Percentiles rank a stretch among this genome's conserved stretches.
These are phyloP conservation scores for Dothistroma pini DNA, from an alignment of 2,329 filamentous ascomycete genomes.

Conservation along the genomic window DNA sequence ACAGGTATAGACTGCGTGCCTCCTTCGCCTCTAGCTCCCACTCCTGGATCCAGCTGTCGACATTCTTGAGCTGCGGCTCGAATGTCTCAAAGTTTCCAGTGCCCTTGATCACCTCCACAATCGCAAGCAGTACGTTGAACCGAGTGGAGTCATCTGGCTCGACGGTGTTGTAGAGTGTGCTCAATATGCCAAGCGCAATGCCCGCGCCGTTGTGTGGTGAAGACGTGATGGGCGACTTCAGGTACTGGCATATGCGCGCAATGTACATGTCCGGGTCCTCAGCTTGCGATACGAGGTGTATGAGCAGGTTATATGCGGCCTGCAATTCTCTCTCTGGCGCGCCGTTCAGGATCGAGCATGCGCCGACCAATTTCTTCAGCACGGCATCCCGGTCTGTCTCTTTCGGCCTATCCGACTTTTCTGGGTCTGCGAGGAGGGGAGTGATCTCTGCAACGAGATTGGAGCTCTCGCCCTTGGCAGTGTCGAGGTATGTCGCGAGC, in stretches of 20 bases:
- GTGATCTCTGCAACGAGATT: slow-evolving; percentile 61
- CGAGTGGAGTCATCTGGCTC: slow-evolving; percentile 70
- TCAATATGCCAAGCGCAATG: slow-evolving; percentile 83
- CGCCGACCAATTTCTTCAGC: slow-evolving; percentile 82
- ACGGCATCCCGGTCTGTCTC: slow-evolving; percentile 73
- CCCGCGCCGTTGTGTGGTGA: slow-evolving; percentile 81
- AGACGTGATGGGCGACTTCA: slow-evolving; percentile 79
- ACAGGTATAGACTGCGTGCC: slow-evolving; percentile 77
- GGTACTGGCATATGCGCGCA: slow-evolving; percentile 81
- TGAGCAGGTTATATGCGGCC: slow-evolving; percentile 92
- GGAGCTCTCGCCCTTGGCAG: slow-evolving; percentile 61
- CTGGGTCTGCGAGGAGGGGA: slow-evolving; percentile 58
- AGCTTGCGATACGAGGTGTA: slow-evolving; percentile 86
- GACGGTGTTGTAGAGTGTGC: slow-evolving; percentile 95
- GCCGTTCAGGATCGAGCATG: slow-evolving; percentile 71
- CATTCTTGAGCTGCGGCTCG: slow-evolving; percentile 74
- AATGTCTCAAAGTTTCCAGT: slow-evolving; percentile 68
- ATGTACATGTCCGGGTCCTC: slow-evolving; percentile 82
- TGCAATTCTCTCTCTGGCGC: slow-evolving; percentile 96
- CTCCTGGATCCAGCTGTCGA: slow-evolving; percentile 74
- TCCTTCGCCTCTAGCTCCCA: slow-evolving; percentile 84
- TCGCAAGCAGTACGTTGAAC: slow-evolving; percentile 86
- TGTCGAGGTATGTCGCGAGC: slow-evolving; percentile 90
- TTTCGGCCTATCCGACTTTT: slow-evolving; percentile 49
- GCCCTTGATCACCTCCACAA: slow-evolving; percentile 74